Conservation (phyloP, 768 basidiomycete genomes). For the Inosperma sp. region DNA sequence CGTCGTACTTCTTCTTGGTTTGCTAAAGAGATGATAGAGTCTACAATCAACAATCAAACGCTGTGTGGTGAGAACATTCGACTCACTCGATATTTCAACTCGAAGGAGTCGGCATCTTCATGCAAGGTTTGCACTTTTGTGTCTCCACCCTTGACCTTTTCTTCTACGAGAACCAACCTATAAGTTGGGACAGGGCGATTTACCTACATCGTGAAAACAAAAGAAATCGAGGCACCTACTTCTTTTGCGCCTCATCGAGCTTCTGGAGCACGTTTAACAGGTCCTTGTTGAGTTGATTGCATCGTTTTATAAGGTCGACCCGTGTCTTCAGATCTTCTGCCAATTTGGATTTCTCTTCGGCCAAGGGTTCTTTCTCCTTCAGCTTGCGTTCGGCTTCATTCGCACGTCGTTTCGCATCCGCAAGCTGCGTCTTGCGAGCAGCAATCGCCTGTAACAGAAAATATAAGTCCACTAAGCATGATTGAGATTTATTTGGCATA, state of each 20-base stretch:
- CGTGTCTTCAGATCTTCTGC: constrained; percentile 13
- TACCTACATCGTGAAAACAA: background rate
- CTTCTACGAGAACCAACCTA: constrained; percentile 14
- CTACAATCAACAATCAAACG: background rate
- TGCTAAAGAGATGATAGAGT: constrained; percentile 14
- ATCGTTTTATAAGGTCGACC: constrained; percentile 19
- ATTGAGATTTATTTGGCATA: background rate
- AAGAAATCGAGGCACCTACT: constrained; percentile 20
- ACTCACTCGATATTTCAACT: constrained; percentile 20
- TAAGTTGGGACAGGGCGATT: background rate
- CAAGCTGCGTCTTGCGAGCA: constrained; percentile 20
- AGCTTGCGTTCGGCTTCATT: constrained; percentile 25
- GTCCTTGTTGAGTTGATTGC: constrained; percentile 18
- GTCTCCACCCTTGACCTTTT: constrained; percentile 18
- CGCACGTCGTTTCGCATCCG: constrained; percentile 23
- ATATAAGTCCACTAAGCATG: constrained; percentile 5
- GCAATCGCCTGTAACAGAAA: constrained; percentile 19
- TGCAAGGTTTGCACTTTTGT: constrained; percentile 18
- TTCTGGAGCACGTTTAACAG: constrained; percentile 20
- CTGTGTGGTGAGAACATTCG: background rate
- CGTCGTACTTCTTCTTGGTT: constrained; percentile 20
- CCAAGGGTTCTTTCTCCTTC: constrained; percentile 13
- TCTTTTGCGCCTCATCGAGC: constrained; percentile 24
- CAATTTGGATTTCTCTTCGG: constrained; percentile 22
- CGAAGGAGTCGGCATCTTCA: constrained; percentile 17